Conservation (phyloP, 768 basidiomycete genomes). For the Suillus weaverae region DNA sequence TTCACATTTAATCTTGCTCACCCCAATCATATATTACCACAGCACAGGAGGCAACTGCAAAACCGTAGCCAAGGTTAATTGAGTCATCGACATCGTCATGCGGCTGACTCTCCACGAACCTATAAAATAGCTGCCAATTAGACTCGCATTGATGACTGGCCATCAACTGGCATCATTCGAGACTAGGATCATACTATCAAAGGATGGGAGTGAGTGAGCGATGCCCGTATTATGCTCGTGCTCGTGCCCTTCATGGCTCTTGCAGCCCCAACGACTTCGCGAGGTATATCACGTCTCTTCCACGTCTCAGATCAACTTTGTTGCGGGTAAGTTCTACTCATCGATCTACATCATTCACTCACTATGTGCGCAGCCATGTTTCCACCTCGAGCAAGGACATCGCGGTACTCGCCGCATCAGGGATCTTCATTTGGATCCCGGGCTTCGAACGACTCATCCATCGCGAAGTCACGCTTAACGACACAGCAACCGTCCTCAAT, state of each 20-base stretch:
- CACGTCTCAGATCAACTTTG: conserved; percentile 18
- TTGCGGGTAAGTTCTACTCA: conserved; percentile 25
- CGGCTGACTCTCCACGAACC: background rate
- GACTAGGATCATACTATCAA: background rate
- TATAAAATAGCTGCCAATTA: background rate
- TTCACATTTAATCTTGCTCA: background rate
- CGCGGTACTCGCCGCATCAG: conserved; percentile 29
- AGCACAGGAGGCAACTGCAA: background rate
- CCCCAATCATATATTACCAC: background rate
- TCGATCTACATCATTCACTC: background rate
- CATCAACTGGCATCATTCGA: background rate
- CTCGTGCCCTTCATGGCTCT: conserved; percentile 11
- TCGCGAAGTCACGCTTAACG: conserved; percentile 41
- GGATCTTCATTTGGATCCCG: conserved; percentile 28
- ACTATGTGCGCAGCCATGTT: conserved; percentile 36
- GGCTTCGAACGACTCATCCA: conserved; percentile 27
- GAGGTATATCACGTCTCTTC: conserved; percentile 7
- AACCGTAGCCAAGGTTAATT: background rate
- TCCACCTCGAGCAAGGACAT: conserved; percentile 46
- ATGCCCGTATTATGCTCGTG: background rate
- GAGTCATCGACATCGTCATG: background rate
- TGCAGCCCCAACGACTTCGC: conserved; percentile 25
- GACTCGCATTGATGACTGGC: background rate
- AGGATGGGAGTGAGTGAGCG: background rate
- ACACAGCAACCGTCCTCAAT: conserved; percentile 29